These are phyloP conservation scores for Dictyostelium brefeldianum DNA, from an alignment of 78 protist genomes.

Conservation along the genomic window DNA sequence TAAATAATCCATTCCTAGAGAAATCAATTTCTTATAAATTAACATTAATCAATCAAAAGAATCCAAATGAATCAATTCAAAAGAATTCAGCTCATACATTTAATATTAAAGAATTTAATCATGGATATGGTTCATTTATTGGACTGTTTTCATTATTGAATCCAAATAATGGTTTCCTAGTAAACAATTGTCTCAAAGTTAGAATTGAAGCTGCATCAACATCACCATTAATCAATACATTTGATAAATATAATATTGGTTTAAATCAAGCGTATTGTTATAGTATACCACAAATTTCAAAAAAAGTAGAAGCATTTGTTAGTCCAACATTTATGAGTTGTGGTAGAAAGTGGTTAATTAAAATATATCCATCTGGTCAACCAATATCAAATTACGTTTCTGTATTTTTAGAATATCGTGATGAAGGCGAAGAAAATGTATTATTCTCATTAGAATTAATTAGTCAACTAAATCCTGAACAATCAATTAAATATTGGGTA, in stretches of 20 bases:
- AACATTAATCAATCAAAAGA: not conserved
- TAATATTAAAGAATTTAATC: constrained; percentile 9
- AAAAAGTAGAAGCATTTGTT: not conserved
- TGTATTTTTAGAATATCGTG: not conserved
- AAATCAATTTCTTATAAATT: not conserved
- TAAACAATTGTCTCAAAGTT: not conserved
- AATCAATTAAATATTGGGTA: not conserved
- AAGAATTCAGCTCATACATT: constrained; percentile 5
- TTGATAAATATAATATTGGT: not conserved
- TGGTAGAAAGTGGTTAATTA: not conserved
- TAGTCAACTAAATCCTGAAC: not conserved
- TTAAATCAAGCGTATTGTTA: not conserved
- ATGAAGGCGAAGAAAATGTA: not conserved
- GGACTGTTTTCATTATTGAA: not conserved
- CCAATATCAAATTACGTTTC: not conserved
- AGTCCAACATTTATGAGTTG: not conserved
- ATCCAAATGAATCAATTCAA: constrained; percentile 1
- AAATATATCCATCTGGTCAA: constrained; percentile 13
- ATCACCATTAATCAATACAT: not conserved
- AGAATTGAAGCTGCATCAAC: not conserved
- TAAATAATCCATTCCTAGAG: constrained; percentile 3
- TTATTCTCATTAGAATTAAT: not conserved
- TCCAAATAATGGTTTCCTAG: not conserved
- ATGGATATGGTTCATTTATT: constrained; percentile 12
- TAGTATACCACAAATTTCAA: not conserved